Percentiles rank a stretch among this genome's conserved stretches.
phyloP scores from a whole-genome alignment of 345 rosid genomes.

The Euphorbia tirucalli region DNA sequence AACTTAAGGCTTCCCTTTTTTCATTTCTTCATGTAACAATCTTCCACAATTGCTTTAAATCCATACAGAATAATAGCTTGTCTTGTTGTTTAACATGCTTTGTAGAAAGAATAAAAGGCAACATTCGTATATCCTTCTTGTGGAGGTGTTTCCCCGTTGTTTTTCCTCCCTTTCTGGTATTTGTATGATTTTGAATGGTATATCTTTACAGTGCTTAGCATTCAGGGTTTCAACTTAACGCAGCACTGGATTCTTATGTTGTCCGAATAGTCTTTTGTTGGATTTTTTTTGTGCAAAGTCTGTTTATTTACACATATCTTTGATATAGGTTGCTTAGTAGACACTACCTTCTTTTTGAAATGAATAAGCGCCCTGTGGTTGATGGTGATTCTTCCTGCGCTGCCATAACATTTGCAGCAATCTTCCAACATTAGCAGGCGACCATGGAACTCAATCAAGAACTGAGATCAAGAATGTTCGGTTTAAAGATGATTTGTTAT shows the following conservation, averaged over 20 bases:
- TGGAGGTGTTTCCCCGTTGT: not conserved
- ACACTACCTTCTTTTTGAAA: conserved; percentile 11
- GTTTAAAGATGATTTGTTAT: too few species aligned
- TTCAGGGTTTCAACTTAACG: too few species aligned
- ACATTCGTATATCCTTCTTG: not conserved
- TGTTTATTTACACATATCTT: not conserved
- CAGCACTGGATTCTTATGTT: not conserved
- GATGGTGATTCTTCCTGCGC: conserved; percentile 36
- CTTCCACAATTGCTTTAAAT: not conserved
- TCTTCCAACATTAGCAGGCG: too few species aligned
- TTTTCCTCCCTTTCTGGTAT: not conserved
- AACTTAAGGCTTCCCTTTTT: not conserved
- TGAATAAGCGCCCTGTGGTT: too few species aligned
- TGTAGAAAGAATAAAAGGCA: not conserved
- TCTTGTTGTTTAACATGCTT: not conserved
- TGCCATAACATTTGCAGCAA: conserved; percentile 39
- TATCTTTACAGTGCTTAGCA: too few species aligned
- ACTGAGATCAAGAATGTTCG: too few species aligned
- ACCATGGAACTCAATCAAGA: too few species aligned
- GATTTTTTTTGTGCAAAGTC: not conserved
- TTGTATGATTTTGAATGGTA: not conserved
- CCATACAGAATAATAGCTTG: not conserved
- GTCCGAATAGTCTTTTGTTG: not conserved
- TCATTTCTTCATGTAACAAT: not conserved
- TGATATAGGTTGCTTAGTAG: not conserved